Base-by-base conservation (phyloP, 2,329 filamentous ascomycete genomes). In the Apiospora kogelbergensis region DNA sequence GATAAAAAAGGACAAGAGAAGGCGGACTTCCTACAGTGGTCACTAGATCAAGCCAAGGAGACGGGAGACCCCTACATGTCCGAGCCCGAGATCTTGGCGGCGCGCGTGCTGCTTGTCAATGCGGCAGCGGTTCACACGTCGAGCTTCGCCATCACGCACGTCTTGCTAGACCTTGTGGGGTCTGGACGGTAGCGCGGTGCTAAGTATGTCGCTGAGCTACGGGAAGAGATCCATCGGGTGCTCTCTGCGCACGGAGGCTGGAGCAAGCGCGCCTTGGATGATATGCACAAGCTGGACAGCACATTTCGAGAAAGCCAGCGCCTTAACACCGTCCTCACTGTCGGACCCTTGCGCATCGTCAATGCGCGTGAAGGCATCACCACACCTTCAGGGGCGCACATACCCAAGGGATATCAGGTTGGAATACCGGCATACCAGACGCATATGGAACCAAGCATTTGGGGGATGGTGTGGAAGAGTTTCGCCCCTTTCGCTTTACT, bases 151-250 rank as follows among this genome's bases (percentile, higher is more conserved):
- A 68, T 70, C 1, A 70, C 69, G 5, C 67, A 71, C 71, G 81
- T 48, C 20, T 72, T 88, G 33, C 81, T 82, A 41, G 84, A 87
- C 70, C 76, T 88, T 1, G 78, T 77, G 1, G 65, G 80, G 76
- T 30, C 81, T 3, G 42, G 64, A 22, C n/a, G 63, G 20, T 67
- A 85, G 70, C 44, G 65, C 15, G 65, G 65, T 0, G 1, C 42
- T 7, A 26, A n/a, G 10, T 81, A 82, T 73, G 72, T 86, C 41
- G 79, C 83, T 41, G 80, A 82, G 63, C 74, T 86, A 33, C 80
- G 84, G 1, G 75, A 80, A n/a, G 84, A 86, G 73, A 82, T 84
- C 33, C 68, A 74, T 9, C 57, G 67, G n/a, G 77, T 76, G 22
- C 74, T 80, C 0, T 74, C 73, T 5, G 75, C 73, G 63, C 68